Conservation (phyloP, 129 eudicot genomes). For the Flaveria linearis region DNA sequence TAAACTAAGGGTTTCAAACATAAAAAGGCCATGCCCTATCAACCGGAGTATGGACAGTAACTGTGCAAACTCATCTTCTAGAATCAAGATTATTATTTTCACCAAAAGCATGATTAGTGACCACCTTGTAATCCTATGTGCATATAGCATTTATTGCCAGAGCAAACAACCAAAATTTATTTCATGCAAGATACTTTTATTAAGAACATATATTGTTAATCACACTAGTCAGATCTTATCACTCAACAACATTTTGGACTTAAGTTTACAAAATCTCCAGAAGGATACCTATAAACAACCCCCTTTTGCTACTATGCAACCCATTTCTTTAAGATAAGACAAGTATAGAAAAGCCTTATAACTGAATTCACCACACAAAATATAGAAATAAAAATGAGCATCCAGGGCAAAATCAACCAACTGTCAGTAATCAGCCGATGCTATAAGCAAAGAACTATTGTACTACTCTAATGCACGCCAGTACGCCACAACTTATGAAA, state of each 20-base stretch:
- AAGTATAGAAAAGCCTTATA: background rate
- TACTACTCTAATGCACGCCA: slow-evolving; percentile 10
- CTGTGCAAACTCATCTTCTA: background rate
- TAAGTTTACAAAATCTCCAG: background rate
- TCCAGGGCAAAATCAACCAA: background rate
- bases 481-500: slow-evolving; percentile 16
- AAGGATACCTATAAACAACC: background rate
- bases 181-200: slow-evolving; percentile 1
- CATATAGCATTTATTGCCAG: background rate
- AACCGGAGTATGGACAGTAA: background rate
- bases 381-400: background rate
- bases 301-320: background rate
- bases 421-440: slow-evolving; percentile 5
- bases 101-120: background rate
- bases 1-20: background rate
- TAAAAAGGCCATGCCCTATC: background rate
- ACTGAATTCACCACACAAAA: background rate
- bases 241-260: background rate
- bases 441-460: background rate
- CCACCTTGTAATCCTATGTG: background rate
- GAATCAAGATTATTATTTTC: background rate
- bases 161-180: background rate
- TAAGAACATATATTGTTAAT: background rate
- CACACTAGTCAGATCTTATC: background rate
- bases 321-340: background rate